A percentile compares a stretch with the other conserved stretches of the same genome.
These are phyloP conservation scores for Coemansia sp. DNA, from an alignment of 192 early-diverging fungal genomes.

Conservation along the genomic window DNA sequence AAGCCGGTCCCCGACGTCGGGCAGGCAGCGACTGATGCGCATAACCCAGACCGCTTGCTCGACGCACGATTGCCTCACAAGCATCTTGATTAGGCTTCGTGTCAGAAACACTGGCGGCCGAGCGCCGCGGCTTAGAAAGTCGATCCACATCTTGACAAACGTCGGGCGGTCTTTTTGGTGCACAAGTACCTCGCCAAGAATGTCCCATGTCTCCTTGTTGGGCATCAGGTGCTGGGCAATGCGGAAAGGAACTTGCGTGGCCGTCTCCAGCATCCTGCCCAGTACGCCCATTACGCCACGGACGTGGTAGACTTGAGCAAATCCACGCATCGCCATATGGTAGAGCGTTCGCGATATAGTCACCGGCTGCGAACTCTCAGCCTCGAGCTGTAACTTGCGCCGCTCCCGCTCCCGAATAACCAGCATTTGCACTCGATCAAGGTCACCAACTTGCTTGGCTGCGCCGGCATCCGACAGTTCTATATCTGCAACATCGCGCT, in stretches of 20 bases:
- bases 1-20: slow-evolving; percentile 26
- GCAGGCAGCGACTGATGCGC: slow-evolving; percentile 49
- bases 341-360: slow-evolving; percentile 35
- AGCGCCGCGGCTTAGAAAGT: slow-evolving; percentile 46
- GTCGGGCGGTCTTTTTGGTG: slow-evolving; percentile 41
- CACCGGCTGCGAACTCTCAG: not conserved
- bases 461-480: not conserved
- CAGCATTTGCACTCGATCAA: slow-evolving; percentile 24
- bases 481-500: not conserved
- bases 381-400: slow-evolving; percentile 1
- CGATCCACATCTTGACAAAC: slow-evolving; percentile 45
- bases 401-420: slow-evolving; percentile 19
- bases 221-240: slow-evolving; percentile 41
- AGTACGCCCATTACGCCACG: slow-evolving; percentile 46
- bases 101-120: slow-evolving; percentile 35
- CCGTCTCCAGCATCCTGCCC: slow-evolving; percentile 39
- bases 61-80: slow-evolving; percentile 37
- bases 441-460: not conserved
- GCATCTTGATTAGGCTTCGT: slow-evolving; percentile 32
- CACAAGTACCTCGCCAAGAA: slow-evolving; percentile 40
- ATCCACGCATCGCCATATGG: slow-evolving; percentile 49
- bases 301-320: slow-evolving; percentile 44
- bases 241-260: slow-evolving; percentile 36
- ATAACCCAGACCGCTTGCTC: slow-evolving; percentile 52
- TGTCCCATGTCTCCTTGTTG: slow-evolving; percentile 43